Evolutionary conservation across 352 stramenopile species (phyloP).

Genomic region (Phytopythium kandeliae): DNA sequence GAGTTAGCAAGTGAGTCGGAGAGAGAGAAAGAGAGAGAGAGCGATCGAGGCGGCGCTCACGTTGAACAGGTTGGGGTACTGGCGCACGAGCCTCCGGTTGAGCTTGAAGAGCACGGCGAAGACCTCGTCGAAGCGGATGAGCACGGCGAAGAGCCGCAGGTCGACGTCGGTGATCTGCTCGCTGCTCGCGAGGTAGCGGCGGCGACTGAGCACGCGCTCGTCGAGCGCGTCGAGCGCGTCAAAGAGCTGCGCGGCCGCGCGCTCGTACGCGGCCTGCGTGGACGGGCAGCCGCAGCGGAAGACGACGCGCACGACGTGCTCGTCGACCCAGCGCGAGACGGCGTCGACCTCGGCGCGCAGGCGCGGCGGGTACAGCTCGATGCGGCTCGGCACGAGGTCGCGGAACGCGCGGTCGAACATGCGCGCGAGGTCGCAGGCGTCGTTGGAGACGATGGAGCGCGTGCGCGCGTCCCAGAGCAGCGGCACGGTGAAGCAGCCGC

Average conservation of each 20-base stretch:
- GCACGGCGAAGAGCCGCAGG: slow-evolving; percentile 25
- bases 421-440: slow-evolving; percentile 67
- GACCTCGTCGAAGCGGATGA: slow-evolving; percentile 24
- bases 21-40: too few species aligned
- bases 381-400: slow-evolving; percentile 13
- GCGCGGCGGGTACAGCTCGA: slow-evolving; percentile 29
- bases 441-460: slow-evolving; percentile 71
- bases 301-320: slow-evolving; percentile 51
- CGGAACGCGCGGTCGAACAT: slow-evolving; percentile 50
- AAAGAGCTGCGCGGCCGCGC: slow-evolving; percentile 11
- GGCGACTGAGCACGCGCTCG: slow-evolving; percentile 3
- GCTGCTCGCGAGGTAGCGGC: slow-evolving; percentile 16
- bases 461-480: slow-evolving; percentile 67
- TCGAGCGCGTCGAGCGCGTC: slow-evolving; percentile 24
- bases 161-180: slow-evolving; percentile 25
- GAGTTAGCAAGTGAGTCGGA: too few species aligned
- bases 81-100: too few species aligned
- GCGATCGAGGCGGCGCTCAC: too few species aligned
- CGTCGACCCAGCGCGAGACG: too few species aligned
- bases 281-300: slow-evolving; percentile 52
- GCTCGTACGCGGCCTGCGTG: slow-evolving; percentile 37
- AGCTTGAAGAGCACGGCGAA: too few species aligned
- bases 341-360: slow-evolving; percentile 45
- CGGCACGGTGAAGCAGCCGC: slow-evolving; percentile 36
- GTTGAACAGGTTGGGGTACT: too few species aligned